Base-by-base conservation (phyloP, 2,329 filamentous ascomycete genomes). In the Paracoccidioides brasiliensis region DNA sequence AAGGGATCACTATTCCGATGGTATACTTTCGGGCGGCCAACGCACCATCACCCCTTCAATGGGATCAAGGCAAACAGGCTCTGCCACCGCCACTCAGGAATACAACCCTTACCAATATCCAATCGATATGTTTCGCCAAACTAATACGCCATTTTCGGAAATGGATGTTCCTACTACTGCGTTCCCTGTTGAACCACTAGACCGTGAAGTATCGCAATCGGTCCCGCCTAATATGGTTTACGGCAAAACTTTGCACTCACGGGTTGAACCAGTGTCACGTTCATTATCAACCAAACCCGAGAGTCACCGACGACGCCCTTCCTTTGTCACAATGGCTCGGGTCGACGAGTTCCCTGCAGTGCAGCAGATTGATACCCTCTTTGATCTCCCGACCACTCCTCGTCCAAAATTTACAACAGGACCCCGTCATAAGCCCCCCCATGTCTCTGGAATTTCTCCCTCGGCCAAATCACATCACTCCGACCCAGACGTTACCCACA, bases 201-300 rank as follows among this genome's bases (percentile, higher is more conserved):
- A 85, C 46, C 85, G 91, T 52, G 85, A 93, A 65, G 76, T 78
- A 49, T 95, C 89, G 32, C 89, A 95, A 70, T 96, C 90, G 4
- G 91, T 96, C 0, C 91, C 91, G 45, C 91, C 91, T 5, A 84
- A 95, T 72, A 95, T 96, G 90, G 84, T 82, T 67, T 95, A 86
- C 75, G 81, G 83, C 37, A 69, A 74, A 58, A 67, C 60, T 4
- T 51, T 53, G 30, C 45, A 66, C 57, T 64, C 68, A 58, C 61
- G 56, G 28, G 56, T 59, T 32, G 74, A 78, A 43, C 76, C 76
- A 52, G 67, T 78, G 43, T 61, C 69, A 58, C 76, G 79, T 49
- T 67, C 71, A 41, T 64, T 67, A 35, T 74, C 75, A 5, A 73
- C 71, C 14, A 67, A 67, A 28, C 61, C 64, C 7, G 71, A 75